Conservation (phyloP, 176 grass and related monocot genomes). For the Oryza nivara region DNA sequence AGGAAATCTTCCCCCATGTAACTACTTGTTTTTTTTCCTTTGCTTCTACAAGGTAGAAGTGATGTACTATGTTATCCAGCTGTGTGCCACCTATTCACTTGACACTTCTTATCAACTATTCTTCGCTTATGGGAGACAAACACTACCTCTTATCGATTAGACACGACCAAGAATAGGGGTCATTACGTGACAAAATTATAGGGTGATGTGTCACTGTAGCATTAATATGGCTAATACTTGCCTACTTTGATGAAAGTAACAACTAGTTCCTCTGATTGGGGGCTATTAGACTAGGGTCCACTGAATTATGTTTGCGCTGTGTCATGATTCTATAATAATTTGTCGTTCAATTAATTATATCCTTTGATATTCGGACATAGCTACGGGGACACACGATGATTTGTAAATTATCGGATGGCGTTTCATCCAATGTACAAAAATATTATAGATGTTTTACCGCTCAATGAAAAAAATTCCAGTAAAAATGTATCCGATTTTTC, state of each 20-base stretch:
- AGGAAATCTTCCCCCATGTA: no score
- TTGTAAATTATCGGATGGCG: no score
- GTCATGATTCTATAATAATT: neutral
- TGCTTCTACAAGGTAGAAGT: neutral
- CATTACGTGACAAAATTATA: neutral
- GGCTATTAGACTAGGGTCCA: neutral
- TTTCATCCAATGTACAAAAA: no score
- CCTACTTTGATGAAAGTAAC: neutral
- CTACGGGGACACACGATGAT: no score
- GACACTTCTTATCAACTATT: neutral
- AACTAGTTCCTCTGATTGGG: neutral
- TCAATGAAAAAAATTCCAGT: no score
- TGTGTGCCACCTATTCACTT: neutral
- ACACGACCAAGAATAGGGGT: neutral
- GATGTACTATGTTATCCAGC: no score
- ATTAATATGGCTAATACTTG: neutral
- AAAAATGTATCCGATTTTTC: no score
- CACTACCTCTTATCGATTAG: neutral
- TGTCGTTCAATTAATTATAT: neutral
- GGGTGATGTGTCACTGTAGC: neutral
- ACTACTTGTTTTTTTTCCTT: neutral
- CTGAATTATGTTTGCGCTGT: neutral
- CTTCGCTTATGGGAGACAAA: neutral
- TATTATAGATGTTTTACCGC: no score
- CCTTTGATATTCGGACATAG: neutral